These are phyloP conservation scores for Chrysophaeum taylorii DNA, from an alignment of 352 stramenopile species.

Conservation along the genomic window DNA sequence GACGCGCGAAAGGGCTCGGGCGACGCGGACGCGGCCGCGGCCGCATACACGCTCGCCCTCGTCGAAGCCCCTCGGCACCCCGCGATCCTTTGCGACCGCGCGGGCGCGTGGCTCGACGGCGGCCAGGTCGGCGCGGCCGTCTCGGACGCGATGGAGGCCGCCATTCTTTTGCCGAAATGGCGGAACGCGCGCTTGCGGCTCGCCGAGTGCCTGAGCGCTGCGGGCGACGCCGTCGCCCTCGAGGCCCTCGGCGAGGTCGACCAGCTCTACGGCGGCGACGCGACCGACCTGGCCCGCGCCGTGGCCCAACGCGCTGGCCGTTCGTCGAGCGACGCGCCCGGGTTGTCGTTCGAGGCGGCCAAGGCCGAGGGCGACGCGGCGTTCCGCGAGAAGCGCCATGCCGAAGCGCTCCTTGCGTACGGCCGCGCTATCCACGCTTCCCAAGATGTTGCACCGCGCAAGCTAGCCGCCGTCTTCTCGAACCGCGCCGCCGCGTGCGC, in stretches of 20 bases:
- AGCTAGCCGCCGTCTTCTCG: background rate
- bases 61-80: background rate
- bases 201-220: too few relatives aligned
- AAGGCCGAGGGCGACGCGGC: background rate
- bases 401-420: background rate
- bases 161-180: too few relatives aligned
- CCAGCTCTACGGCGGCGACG: background rate
- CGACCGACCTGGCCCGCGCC: background rate
- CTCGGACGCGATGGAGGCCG: background rate
- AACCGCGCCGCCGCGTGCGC: slow-evolving; percentile 11
- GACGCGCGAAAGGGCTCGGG: background rate
- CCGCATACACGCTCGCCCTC: background rate
- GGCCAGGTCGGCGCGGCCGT: background rate
- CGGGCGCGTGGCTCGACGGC: background rate
- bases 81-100: background rate
- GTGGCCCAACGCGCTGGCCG: background rate
- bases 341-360: background rate
- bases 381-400: background rate
- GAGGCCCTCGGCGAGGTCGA: background rate
- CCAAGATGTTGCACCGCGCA: background rate
- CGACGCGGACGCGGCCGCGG: background rate
- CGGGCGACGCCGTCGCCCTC: background rate
- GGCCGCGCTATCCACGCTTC: background rate
- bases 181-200: too few relatives aligned
- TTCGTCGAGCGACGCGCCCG: background rate